Base-by-base conservation (phyloP, 345 rosid species). In the Balakata baccata region DNA sequence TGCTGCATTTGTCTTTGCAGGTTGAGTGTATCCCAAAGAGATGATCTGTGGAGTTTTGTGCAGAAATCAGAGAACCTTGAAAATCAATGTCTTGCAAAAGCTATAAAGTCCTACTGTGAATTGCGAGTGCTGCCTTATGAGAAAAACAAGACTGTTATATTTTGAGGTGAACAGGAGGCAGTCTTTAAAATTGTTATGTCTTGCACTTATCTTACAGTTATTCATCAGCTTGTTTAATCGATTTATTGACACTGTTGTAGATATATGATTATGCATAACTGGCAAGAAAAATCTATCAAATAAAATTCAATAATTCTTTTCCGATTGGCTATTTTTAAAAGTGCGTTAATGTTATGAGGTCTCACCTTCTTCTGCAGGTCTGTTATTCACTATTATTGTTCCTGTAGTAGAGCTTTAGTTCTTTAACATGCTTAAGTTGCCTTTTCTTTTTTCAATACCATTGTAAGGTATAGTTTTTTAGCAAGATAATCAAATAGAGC, bases 21-120 rank as follows among this genome's bases (percentile, higher is more conserved):
- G 99, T 92, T 70, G 99, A 85, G 94, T 75, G 98, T 95, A 79
- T 88, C 94, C 39, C 98, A 95, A 79, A 78, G 93, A 78, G 99
- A 95, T 81, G 89, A 86, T 72, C 77, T 92, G 82, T 83, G 72
- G 60, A 89, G 93, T 80, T 92, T 92, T 75, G 88, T 90, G 57
- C 93, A 82, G 70, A 95, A 92, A 89, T 95, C 99, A 11, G 96
- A 91, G 75, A 92, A 84, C 77, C 92, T 95, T 1, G 98, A 95
- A 87, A 95, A 85, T 80, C 94, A 85, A 74, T 95, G 99, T 79
- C 97, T 95, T 71, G 74, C 83, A 13, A 89, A 84, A 83, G 99
- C 96, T 45, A 78, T 91, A 71, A 87, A 86, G 73, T 91, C 92
- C 3, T 90, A 95, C 80, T 92, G 94, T 29, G 97, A 95, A 78